These are phyloP conservation scores for Pichia sp. DNA, from an alignment of 1,139 yeast genomes.

Conservation along the genomic window DNA sequence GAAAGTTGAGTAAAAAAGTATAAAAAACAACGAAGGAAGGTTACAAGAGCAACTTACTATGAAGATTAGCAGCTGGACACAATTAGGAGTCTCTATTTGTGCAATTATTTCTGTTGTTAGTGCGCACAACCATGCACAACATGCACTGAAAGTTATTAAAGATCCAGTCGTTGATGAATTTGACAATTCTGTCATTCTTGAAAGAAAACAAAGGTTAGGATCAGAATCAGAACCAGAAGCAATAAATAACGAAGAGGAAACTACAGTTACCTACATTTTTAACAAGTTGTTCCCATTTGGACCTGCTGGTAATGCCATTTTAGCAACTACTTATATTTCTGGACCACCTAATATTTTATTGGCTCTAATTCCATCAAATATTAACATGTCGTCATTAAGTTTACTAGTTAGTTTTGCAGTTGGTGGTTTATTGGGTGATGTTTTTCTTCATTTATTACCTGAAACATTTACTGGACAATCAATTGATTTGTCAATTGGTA, in stretches of 20 bases:
- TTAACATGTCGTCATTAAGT: constrained; percentile 41
- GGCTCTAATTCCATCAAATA: constrained; percentile 43
- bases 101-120: neutral
- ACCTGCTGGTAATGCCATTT: constrained; percentile 50
- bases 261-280: constrained; percentile 27
- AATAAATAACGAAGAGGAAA: neutral
- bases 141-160: neutral
- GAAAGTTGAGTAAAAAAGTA: no score
- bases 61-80: neutral
- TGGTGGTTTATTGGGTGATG: constrained; percentile 66
- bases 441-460: constrained; percentile 59
- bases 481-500: constrained; percentile 33
- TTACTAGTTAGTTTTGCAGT: constrained; percentile 59
- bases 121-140: neutral
- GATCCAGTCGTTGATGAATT: neutral
- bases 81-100: neutral
- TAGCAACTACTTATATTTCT: constrained; percentile 57
- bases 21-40: no score
- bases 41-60: neutral
- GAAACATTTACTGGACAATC: constrained; percentile 52
- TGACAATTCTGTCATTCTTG: neutral
- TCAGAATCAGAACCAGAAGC: neutral
- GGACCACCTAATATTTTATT: constrained; percentile 55
- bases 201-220: neutral
- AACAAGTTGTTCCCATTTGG: constrained; percentile 45